Evolutionary conservation across 352 stramenopile genomes (phyloP).

Genomic region (Poterioochromonas sp.): DNA sequence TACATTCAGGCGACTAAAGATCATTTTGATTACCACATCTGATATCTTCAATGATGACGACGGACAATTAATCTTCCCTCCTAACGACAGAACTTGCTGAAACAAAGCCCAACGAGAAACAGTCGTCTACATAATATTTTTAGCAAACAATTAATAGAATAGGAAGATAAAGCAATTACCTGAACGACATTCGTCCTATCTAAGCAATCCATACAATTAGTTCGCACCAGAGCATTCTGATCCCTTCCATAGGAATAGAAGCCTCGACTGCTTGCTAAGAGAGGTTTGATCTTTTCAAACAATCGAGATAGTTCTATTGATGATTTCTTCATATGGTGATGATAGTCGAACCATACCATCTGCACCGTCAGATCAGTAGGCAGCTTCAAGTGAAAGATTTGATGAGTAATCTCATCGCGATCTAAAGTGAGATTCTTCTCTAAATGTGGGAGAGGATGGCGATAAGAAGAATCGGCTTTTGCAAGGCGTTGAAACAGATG

Average conservation of each 20-base stretch:
- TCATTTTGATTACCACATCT: not conserved
- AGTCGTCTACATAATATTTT: conserved; percentile 35
- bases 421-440: too few species aligned
- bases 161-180: conserved; percentile 69
- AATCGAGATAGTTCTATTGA: conserved; percentile 48
- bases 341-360: conserved; percentile 78
- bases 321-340: conserved; percentile 68
- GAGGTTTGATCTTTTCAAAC: too few species aligned
- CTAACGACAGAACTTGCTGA: too few species aligned
- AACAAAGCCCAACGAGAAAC: not conserved
- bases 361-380: too few species aligned
- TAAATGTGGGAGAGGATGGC: too few species aligned
- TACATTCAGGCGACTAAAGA: not conserved
- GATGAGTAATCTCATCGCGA: too few species aligned
- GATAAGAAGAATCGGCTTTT: too few species aligned
- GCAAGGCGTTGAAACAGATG: too few species aligned
- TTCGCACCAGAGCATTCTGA: conserved; percentile 67
- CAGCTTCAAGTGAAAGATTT: too few species aligned
- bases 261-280: too few species aligned
- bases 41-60: conserved; percentile 31
- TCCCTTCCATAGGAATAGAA: not conserved
- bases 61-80: accelerated
- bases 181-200: conserved; percentile 94
- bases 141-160: conserved; percentile 68
- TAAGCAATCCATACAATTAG: conserved; percentile 97